Evolutionary conservation across 2,329 filamentous ascomycete species (phyloP), one percentile per base, ranked within the genome.

Genomic region (Talaromyces rugulosus): DNA sequence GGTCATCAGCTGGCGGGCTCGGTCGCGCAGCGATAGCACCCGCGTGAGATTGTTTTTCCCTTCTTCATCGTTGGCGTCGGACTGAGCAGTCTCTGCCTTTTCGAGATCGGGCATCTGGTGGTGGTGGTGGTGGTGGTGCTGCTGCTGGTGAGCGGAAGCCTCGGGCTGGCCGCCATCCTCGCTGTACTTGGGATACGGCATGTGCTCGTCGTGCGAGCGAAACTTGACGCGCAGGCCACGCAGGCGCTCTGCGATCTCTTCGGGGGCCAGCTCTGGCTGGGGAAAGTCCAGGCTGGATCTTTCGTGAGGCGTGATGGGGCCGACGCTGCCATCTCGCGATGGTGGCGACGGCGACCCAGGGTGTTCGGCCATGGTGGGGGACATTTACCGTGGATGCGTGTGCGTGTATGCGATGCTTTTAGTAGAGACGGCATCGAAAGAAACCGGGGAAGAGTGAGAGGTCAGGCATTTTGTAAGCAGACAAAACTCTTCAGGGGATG

Each of bases 201-300:
- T 53, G 52, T 62, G 61, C 18, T 62, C 61, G 23, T 62, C 61
- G 52, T 33, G 61, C 9, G 61, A 59, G 34, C 61, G 61, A 23
- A 62, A 62, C 36, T 62, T 62, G 31, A 62, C 61, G 31, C 61
- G 61, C 18, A 62, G 55, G 28, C 44, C 28, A 8, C 61, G 61
- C 31, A 62, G 61, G 12, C 61, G 57, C 31, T 62, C 52, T 14
- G 56, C 61, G 27, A 62, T 62, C 28, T 56, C 57, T 56, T 62
- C 61, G 18, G 56, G 61, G 23, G 61, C 40, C 23, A 62, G 55
- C 40, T 58, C 61, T 14, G 61, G 61, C 12, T 59, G 56, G 27
- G 61, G 61, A n/a, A 62, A 62, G n/a, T 59, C 61, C 11, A 62
- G 51, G 52, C 61, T 62, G 30, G 61, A 62, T 33, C 61, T 56